phyloP scores from a whole-genome alignment of 2,329 filamentous ascomycete species.

The Nemania sp. region DNA sequence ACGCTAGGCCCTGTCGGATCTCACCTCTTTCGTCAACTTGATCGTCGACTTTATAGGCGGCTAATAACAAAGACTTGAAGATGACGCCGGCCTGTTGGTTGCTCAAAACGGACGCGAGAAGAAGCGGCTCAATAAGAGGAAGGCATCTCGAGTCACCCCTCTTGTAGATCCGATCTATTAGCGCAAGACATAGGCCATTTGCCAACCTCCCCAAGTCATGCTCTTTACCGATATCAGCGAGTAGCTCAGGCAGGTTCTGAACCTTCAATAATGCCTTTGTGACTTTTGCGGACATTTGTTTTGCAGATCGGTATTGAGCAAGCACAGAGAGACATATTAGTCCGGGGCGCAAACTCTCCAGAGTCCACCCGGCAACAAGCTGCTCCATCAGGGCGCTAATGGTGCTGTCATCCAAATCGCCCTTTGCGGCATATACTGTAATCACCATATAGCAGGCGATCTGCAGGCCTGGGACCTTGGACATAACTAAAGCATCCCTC shows the following conservation, averaged over 20 bases:
- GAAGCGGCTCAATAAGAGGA: conserved; percentile 69
- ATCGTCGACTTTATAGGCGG: conserved; percentile 69
- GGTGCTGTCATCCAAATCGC: conserved; percentile 79
- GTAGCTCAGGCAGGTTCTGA: conserved; percentile 67
- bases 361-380: conserved; percentile 80
- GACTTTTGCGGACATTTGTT: conserved; percentile 76
- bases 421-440: conserved; percentile 86
- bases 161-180: conserved; percentile 71
- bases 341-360: conserved; percentile 77
- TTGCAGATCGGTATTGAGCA: conserved; percentile 80
- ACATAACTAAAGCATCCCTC: conserved; percentile 80
- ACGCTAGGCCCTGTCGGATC: conserved; percentile 73
- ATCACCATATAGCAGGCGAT: conserved; percentile 93
- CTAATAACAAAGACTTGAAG: conserved; percentile 73
- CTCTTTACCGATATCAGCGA: conserved; percentile 72
- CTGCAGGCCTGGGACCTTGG: conserved; percentile 81
- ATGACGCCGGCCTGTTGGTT: conserved; percentile 73
- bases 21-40: conserved; percentile 65
- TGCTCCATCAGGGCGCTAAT: conserved; percentile 93
- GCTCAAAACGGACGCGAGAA: conserved; percentile 70
- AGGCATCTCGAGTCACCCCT: conserved; percentile 69
- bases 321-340: conserved; percentile 85
- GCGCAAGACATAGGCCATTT: conserved; percentile 76
- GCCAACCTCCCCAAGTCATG: conserved; percentile 78
- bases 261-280: conserved; percentile 76